phyloP scores from a whole-genome alignment of 1,284 basidiomycete species.

The Cerrena zonata region DNA sequence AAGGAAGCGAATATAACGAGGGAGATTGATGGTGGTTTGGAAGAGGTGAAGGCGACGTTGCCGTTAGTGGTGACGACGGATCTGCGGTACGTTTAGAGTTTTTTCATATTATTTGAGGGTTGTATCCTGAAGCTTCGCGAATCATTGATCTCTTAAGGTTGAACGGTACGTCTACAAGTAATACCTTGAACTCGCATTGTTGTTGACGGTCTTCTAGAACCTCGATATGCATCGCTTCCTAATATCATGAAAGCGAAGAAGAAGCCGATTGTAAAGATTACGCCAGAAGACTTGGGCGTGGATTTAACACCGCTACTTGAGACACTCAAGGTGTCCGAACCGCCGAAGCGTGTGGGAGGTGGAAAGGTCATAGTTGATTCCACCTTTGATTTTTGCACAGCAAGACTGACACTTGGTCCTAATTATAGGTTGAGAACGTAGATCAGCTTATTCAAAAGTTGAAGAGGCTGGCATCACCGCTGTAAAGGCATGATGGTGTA shows the following conservation, averaged over 20 bases:
- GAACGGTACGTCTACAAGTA: conserved; percentile 41
- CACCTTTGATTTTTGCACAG: not conserved
- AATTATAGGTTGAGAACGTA: conserved; percentile 66
- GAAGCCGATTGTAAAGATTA: conserved; percentile 88
- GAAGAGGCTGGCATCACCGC: conserved; percentile 80
- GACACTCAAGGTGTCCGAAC: conserved; percentile 87
- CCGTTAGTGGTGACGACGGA: conserved; percentile 93
- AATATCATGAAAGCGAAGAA: conserved; percentile 99
- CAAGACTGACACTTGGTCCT: not conserved
- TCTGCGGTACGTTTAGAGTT: conserved; percentile 57
- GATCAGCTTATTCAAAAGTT: conserved; percentile 89
- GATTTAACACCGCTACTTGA: conserved; percentile 79
- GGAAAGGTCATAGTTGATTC: conserved; percentile 60
- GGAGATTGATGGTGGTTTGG: conserved; percentile 93
- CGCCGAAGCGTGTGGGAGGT: conserved; percentile 86
- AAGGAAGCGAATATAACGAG: conserved; percentile 74
- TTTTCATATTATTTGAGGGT: not conserved
- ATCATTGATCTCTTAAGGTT: conserved; percentile 35
- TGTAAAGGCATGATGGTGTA: conserved; percentile 32
- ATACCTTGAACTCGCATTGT: not conserved
- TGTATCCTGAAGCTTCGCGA: conserved; percentile 6
- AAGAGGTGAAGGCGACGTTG: conserved; percentile 76
- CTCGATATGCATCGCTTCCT: conserved; percentile 88
- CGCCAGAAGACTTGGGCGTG: conserved; percentile 77
- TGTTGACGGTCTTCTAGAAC: conserved; percentile 48